Evolutionary conservation across 2,329 filamentous ascomycete species (phyloP), one percentile per base, ranked within the genome.

Genomic region (Akanthomyces muscarius): DNA sequence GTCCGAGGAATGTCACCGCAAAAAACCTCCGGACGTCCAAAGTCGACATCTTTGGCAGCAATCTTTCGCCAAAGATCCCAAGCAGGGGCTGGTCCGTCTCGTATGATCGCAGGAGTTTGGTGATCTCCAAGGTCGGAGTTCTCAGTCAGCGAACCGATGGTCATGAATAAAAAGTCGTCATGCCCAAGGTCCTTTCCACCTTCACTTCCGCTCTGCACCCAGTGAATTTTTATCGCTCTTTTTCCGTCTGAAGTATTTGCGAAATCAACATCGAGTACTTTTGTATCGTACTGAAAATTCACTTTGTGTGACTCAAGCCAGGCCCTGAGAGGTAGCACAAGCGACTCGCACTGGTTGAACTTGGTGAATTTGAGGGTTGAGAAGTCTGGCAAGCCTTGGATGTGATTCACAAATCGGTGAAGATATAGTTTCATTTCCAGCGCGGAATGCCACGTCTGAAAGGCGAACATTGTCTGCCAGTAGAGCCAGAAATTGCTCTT

Each of bases 401-500:
- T 48, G 23, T 48, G 45, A 21, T 48, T 48, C 21, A 48, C 45
- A 16, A 48, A 48, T 48, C 45, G 5, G 45, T 48, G 45, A 48
- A 48, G 45, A 3, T 48, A 48, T 5, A 77, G 67, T 0, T 77
- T 80, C 13, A 69, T 72, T 30, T 78, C 70, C 5, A 78, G 78
- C 36, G 79, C 78, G 0, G 74, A 76, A 62, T 75, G 73, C 69
- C 77, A 72, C 21, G 45, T 48, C 45, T 48, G 45, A 48, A 48
- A 48, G 45, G 45, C 45, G 25, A 48, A 48, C 45, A 48, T 48
- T 48, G 45, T 48, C 14, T 28, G 45, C 45, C 45, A 48, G 45
- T 48, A 48, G 45, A 48, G 45, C 45, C 45, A 48, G 45, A 48
- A 48, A 48, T 48, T 48, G 23, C 45, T 48, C 45, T 28, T 7